These are phyloP conservation scores for Astrephomene gubernaculifera DNA, from an alignment of 139 green algal genomes.

Conservation along the genomic window DNA sequence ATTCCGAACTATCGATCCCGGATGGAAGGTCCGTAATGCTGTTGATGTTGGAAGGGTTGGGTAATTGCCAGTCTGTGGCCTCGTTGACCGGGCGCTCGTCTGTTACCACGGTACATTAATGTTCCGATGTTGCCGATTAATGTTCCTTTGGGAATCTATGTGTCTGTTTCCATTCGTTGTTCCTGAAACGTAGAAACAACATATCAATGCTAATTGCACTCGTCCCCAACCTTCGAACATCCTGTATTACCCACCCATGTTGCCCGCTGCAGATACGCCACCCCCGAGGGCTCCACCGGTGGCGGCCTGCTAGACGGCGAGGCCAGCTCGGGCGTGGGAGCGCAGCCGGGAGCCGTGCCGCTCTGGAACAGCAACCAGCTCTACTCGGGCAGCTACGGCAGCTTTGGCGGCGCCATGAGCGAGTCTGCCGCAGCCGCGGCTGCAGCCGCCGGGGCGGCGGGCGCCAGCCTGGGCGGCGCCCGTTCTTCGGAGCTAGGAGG, in stretches of 20 bases:
- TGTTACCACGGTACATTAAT: no score
- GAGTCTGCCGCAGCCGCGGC: background rate
- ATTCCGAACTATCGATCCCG: slow-evolving; percentile 25
- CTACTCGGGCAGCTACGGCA: background rate
- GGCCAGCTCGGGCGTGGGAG: background rate
- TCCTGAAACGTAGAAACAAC: no score
- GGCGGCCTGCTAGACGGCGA: background rate
- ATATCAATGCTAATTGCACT: no score
- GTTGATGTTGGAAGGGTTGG: no score
- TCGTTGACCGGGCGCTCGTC: no score
- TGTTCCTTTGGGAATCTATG: no score
- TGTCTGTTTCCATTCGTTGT: no score
- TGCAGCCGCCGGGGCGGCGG: background rate
- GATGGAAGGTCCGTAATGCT: slow-evolving; percentile 19
- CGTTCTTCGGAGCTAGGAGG: background rate
- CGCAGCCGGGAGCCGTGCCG: background rate
- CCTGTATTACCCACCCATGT: no score
- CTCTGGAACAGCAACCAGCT: slow-evolving; percentile 40
- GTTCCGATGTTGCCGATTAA: no score
- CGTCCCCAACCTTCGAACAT: no score
- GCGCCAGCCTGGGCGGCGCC: background rate
- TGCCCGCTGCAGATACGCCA: background rate
- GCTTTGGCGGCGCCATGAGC: background rate
- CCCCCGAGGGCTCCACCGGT: background rate
- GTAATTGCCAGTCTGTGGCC: no score